Conservation (phyloP, 139 green algal species). For the Volvox reticuliferus region DNA sequence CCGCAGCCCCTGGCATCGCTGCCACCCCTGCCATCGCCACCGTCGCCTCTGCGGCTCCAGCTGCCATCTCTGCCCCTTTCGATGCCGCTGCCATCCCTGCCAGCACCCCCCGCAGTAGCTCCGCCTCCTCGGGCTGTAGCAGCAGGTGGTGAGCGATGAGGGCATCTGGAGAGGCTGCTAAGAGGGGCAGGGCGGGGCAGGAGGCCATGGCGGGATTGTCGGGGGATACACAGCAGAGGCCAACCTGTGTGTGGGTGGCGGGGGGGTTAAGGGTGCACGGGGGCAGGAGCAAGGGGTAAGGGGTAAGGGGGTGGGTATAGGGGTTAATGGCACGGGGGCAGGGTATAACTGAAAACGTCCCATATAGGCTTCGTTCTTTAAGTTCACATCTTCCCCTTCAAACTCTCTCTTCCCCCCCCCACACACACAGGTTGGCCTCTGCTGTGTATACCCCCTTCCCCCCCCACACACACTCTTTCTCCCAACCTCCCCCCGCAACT, state of each 20-base stretch:
- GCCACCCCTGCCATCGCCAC: not conserved
- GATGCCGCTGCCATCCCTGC: not conserved
- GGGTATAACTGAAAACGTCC: too few species aligned
- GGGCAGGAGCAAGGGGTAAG: not conserved
- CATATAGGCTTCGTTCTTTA: too few species aligned
- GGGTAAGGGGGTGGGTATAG: not conserved
- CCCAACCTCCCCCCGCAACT: too few species aligned
- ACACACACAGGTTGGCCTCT: constrained; percentile 59
- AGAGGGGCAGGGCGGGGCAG: constrained; percentile 57
- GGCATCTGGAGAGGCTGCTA: constrained; percentile 79
- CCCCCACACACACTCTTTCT: too few species aligned
- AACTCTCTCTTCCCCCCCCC: not conserved
- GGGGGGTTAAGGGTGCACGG: not conserved
- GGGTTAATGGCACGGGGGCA: too few species aligned
- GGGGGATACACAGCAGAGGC: constrained; percentile 66
- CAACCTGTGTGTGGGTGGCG: constrained; percentile 48
- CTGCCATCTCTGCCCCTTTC: not conserved
- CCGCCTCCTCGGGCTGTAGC: not conserved
- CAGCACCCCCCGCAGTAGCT: not conserved
- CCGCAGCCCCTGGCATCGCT: not conserved
- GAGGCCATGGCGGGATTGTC: not conserved
- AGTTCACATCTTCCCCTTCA: too few species aligned
- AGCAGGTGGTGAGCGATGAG: constrained; percentile 51
- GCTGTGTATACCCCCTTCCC: constrained; percentile 64
- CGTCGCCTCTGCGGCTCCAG: not conserved